Evolutionary conservation across 2,329 filamentous ascomycete genomes (phyloP).

Genomic region (Penicillium griseofulvum): DNA sequence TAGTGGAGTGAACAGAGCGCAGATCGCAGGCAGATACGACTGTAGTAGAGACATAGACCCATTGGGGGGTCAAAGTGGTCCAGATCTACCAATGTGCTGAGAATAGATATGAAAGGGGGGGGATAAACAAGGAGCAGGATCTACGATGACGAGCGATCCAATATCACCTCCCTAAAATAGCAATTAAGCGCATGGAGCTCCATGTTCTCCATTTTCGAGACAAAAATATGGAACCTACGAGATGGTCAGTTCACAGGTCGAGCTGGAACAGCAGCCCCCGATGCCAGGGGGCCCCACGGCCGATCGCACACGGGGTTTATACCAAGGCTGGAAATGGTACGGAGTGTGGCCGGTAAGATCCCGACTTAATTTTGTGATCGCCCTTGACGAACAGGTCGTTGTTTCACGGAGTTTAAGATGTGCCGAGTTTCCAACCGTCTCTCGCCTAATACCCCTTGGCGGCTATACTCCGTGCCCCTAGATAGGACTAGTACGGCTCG

Average conservation of each 20-base stretch:
- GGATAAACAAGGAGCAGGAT: not conserved
- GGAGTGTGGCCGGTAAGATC: slow-evolving; percentile 1
- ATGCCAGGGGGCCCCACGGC: slow-evolving; percentile 8
- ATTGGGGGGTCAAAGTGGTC: not conserved
- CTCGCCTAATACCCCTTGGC: not conserved
- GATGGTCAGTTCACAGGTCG: slow-evolving; percentile 1
- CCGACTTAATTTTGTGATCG: slow-evolving; percentile 1
- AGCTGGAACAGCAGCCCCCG: not conserved
- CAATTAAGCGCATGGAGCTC: not conserved
- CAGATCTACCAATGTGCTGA: not conserved
- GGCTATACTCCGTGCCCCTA: not conserved
- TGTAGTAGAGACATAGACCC: not conserved
- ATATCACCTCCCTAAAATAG: slow-evolving; percentile 11
- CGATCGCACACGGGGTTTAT: slow-evolving; percentile 24
- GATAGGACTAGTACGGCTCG: not conserved
- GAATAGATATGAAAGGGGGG: not conserved
- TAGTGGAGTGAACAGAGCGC: slow-evolving; percentile 4
- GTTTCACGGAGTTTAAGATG: slow-evolving; percentile 16
- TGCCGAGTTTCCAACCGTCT: slow-evolving; percentile 3
- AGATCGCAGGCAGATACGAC: slow-evolving; percentile 3
- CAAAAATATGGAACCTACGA: not conserved
- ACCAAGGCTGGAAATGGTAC: slow-evolving; percentile 7
- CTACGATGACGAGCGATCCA: slow-evolving; percentile 2
- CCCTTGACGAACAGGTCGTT: slow-evolving; percentile 18
- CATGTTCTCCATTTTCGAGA: not conserved